Base-by-base conservation (phyloP, 306 rosid species). In the Lagenaria siceraria region DNA sequence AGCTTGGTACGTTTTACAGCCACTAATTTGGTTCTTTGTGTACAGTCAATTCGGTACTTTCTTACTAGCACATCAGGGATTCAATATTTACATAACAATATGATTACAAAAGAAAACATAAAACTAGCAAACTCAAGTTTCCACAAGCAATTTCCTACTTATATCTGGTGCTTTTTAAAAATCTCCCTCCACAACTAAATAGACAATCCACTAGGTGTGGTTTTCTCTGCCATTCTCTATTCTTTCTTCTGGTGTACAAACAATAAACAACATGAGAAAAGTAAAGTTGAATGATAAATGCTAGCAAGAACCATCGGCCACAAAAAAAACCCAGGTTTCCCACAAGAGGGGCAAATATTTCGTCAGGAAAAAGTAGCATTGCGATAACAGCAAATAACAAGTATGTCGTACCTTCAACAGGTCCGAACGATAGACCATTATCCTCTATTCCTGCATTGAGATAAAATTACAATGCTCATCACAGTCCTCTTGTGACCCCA, bases 381-480 rank as follows among this genome's bases (percentile, higher is more conserved):
- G 49, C 35, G 72, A 80, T 24, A 15, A 75, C 53, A 54, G 55
- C 62, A 75, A 65, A 46, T 59, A 38, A 80, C 64, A 36, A 74
- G 64, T 54, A 79, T 51, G 58, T 21, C 86, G 78, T 93, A 93
- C 97, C 98, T 91, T 93, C 98, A 62, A 93, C 94, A 10, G 91
- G 98, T 68, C 91, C 98, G 78, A 90, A 91, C 74, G 97, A 84
- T 74, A 93, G 92, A 88, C 83, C 82, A 78, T 91, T 81, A 79
- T 93, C 98, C 74, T 93, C 98, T 68, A 93, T 85, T 84, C 94
- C 98, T 93, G 91, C 59, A 82, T 49, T 42, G 78, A 82, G 71
- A 80, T 48, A 82, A 82, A 75, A 59, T 58, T 58, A 53, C 18
- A 75, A 55, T 29, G 48, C 10, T 54, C 11, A 38, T 51, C 51